These are phyloP conservation scores for Hypsizygus ulmarius DNA, from an alignment of 1,284 basidiomycete genomes.

Conservation along the genomic window DNA sequence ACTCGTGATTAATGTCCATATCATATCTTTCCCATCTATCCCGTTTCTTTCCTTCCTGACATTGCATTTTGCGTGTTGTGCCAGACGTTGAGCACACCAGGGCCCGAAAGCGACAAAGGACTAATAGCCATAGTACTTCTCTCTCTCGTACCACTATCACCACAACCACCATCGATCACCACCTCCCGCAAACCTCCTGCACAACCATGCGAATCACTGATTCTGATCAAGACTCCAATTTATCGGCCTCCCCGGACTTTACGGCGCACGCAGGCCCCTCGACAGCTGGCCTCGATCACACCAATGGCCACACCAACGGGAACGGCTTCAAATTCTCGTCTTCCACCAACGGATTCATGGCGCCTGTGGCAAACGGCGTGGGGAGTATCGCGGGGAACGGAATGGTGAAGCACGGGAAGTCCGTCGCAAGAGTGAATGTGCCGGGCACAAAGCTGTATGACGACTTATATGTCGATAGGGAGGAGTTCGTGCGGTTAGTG, in stretches of 20 bases:
- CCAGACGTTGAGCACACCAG: slow-evolving; percentile 52
- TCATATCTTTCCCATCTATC: slow-evolving; percentile 9
- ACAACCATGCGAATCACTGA: slow-evolving; percentile 58
- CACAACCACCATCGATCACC: slow-evolving; percentile 31
- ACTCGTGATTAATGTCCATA: slow-evolving; percentile 23
- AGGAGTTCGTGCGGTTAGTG: slow-evolving; percentile 90
- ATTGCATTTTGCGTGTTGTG: slow-evolving; percentile 8
- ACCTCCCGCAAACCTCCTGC: slow-evolving; percentile 21
- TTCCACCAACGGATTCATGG: slow-evolving; percentile 27
- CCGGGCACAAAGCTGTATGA: slow-evolving; percentile 73
- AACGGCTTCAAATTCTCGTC: slow-evolving; percentile 34
- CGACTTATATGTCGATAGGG: slow-evolving; percentile 76
- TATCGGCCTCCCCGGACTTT: slow-evolving; percentile 48
- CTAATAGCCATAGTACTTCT: slow-evolving; percentile 36
- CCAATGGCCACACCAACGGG: slow-evolving; percentile 50
- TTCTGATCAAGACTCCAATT: slow-evolving; percentile 49
- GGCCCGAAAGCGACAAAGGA: slow-evolving; percentile 69
- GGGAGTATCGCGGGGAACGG: slow-evolving; percentile 39
- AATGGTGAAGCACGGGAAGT: slow-evolving; percentile 44
- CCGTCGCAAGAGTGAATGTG: slow-evolving; percentile 57
- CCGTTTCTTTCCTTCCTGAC: slow-evolving; percentile 15
- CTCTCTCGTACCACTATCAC: slow-evolving; percentile 27
- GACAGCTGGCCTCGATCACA: slow-evolving; percentile 42
- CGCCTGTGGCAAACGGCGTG: slow-evolving; percentile 33
- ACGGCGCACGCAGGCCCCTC: slow-evolving; percentile 53